A percentile compares a stretch with the other conserved stretches of the same genome.
These are phyloP conservation scores for Phytophthora colocasiae DNA, from an alignment of 352 stramenopile genomes.

Conservation along the genomic window DNA sequence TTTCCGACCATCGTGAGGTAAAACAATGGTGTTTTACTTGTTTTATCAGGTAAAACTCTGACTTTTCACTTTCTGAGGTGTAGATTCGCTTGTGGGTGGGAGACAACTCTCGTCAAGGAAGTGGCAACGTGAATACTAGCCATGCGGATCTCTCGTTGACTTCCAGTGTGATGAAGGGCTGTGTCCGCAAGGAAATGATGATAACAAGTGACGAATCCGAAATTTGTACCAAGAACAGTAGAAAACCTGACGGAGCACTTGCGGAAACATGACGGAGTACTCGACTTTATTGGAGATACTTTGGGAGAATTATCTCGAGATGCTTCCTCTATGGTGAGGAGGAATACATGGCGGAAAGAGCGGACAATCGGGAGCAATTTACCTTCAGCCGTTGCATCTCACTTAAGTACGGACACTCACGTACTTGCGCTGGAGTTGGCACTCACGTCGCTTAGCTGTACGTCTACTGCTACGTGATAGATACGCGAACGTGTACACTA, in stretches of 20 bases:
- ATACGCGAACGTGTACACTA: slow-evolving; percentile 41
- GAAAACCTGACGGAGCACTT: slow-evolving; percentile 2
- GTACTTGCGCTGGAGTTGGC: slow-evolving; percentile 42
- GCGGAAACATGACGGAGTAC: slow-evolving; percentile 21
- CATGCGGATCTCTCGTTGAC: slow-evolving; percentile 26
- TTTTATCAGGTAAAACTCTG: slow-evolving; percentile 4
- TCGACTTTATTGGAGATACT: slow-evolving; percentile 40
- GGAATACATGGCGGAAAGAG: slow-evolving; percentile 20
- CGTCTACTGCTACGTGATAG: slow-evolving; percentile 33
- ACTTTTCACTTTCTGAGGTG: slow-evolving; percentile 6
- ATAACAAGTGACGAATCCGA: neutral
- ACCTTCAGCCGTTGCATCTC: slow-evolving; percentile 21
- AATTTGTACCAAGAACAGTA: neutral
- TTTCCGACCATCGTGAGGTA: slow-evolving; percentile 82
- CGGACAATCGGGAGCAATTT: slow-evolving; percentile 25
- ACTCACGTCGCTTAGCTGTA: slow-evolving; percentile 18
- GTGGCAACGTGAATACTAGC: slow-evolving; percentile 14
- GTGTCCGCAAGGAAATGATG: slow-evolving; percentile 41
- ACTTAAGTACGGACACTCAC: slow-evolving; percentile 27
- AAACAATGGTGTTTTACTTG: neutral
- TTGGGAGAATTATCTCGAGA: slow-evolving; percentile 25
- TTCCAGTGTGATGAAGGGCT: slow-evolving; percentile 62
- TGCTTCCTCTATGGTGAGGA: slow-evolving; percentile 17
- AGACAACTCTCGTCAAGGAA: neutral
- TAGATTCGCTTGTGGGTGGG: slow-evolving; percentile 60